Conservation (phyloP, 1,284 basidiomycete species). For the Malassezia vespertilionis region DNA sequence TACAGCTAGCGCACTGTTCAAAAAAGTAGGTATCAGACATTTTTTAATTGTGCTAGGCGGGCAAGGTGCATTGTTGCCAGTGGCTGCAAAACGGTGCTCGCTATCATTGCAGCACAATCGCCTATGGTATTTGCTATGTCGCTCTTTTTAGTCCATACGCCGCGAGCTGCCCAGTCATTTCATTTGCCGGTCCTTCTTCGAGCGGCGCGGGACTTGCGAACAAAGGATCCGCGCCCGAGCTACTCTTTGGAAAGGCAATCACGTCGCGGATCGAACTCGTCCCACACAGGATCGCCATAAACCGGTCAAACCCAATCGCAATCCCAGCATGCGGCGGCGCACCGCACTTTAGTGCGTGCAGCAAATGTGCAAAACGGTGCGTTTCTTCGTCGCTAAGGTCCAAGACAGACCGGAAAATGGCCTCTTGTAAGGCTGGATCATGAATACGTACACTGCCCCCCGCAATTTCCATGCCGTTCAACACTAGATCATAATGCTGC, state of each 20-base stretch:
- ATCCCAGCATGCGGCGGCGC: slow-evolving; percentile 94
- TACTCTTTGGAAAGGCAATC: slow-evolving; percentile 88
- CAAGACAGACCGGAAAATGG: slow-evolving; percentile 66
- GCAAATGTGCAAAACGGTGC: slow-evolving; percentile 66
- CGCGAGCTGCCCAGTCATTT: not conserved
- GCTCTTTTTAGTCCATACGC: not conserved
- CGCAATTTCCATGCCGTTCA: slow-evolving; percentile 85
- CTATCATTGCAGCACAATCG: too few relatives aligned
- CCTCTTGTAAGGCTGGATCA: slow-evolving; percentile 70
- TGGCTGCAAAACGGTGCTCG: too few relatives aligned
- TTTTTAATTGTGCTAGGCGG: too few relatives aligned
- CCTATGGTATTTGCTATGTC: too few relatives aligned
- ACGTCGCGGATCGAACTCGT: slow-evolving; percentile 79
- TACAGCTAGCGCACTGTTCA: too few relatives aligned
- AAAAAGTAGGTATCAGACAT: too few relatives aligned
- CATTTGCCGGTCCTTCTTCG: not conserved
- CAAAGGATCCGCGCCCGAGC: slow-evolving; percentile 68
- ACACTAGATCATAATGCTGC: slow-evolving; percentile 93
- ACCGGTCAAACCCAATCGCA: slow-evolving; percentile 70
- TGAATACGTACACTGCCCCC: slow-evolving; percentile 88
- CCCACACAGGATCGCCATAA: slow-evolving; percentile 78
- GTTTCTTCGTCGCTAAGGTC: slow-evolving; percentile 64
- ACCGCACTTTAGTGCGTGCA: slow-evolving; percentile 72
- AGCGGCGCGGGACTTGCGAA: slow-evolving; percentile 69
- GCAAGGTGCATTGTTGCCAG: too few relatives aligned